phyloP scores from a whole-genome alignment of 1,139 yeast genomes.

The Pneumocystis sp. region DNA sequence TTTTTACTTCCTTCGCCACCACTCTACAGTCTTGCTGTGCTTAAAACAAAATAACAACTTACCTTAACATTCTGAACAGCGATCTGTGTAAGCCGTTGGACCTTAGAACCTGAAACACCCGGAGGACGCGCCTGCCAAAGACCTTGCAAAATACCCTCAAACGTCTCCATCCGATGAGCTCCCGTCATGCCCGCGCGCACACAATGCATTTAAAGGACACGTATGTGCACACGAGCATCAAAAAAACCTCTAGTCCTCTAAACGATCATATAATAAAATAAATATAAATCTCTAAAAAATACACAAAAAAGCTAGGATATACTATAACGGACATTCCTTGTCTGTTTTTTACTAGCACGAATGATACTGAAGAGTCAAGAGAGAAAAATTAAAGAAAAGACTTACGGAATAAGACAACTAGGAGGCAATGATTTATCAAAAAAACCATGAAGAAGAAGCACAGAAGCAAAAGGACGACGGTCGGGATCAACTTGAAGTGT shows the following conservation, averaged over 20 bases:
- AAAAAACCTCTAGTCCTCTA: no score
- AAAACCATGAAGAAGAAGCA: slow-evolving; percentile 57
- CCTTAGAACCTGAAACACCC: slow-evolving; percentile 92
- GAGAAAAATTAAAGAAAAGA: slow-evolving; percentile 71
- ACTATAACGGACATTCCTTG: neutral
- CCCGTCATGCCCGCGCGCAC: neutral
- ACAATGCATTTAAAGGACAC: neutral
- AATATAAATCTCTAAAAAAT: neutral
- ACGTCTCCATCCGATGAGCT: slow-evolving; percentile 35
- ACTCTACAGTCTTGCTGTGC: neutral
- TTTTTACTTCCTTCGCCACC: neutral
- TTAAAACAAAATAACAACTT: slow-evolving; percentile 6
- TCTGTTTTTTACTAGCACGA: slow-evolving; percentile 5
- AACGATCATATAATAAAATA: neutral
- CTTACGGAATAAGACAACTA: slow-evolving; percentile 69
- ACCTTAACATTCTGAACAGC: slow-evolving; percentile 54
- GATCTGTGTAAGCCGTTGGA: slow-evolving; percentile 64
- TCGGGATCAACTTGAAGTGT: slow-evolving; percentile 77
- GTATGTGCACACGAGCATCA: neutral
- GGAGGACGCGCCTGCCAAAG: slow-evolving; percentile 67
- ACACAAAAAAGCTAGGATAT: neutral
- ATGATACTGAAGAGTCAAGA: slow-evolving; percentile 24
- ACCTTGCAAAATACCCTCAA: slow-evolving; percentile 58
- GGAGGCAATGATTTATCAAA: slow-evolving; percentile 60
- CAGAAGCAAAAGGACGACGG: slow-evolving; percentile 66